These are phyloP conservation scores for Phytophthora cryptogea DNA, from an alignment of 352 stramenopile species.

Conservation along the genomic window DNA sequence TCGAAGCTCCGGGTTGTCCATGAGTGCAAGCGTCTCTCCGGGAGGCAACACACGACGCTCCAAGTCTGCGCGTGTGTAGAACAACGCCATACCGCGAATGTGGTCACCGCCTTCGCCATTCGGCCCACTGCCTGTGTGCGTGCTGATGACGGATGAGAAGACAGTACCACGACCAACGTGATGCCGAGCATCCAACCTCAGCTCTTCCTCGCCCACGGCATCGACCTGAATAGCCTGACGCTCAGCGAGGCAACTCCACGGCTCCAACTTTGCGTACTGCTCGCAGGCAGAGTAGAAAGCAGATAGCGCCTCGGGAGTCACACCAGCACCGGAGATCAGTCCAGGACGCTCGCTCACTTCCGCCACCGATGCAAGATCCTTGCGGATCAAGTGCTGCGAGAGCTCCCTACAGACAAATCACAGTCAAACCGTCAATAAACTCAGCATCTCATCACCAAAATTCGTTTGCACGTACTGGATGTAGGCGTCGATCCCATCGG, in stretches of 20 bases:
- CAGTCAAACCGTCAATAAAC: slow-evolving; percentile 1
- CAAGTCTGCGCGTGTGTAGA: slow-evolving; percentile 77
- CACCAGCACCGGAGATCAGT: slow-evolving; percentile 52
- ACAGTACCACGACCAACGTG: slow-evolving; percentile 59
- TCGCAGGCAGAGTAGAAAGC: slow-evolving; percentile 71
- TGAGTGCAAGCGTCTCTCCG: slow-evolving; percentile 68
- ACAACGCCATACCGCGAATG: slow-evolving; percentile 78
- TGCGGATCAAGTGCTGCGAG: slow-evolving; percentile 79
- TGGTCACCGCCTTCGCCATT: slow-evolving; percentile 46
- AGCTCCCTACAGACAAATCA: slow-evolving; percentile 50
- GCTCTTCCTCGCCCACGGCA: slow-evolving; percentile 56
- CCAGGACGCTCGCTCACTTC: slow-evolving; percentile 78
- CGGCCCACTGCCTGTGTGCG: slow-evolving; percentile 35
- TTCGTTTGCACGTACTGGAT: slow-evolving; percentile 57
- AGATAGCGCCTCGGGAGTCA: slow-evolving; percentile 61
- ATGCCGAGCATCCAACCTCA: slow-evolving; percentile 67
- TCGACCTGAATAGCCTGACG: slow-evolving; percentile 85
- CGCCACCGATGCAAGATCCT: slow-evolving; percentile 79
- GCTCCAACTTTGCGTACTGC: slow-evolving; percentile 65
- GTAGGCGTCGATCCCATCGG: slow-evolving; percentile 83
- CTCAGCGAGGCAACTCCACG: slow-evolving; percentile 70
- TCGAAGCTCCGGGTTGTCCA: slow-evolving; percentile 74
- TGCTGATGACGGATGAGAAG: slow-evolving; percentile 78
- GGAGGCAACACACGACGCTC: slow-evolving; percentile 73
- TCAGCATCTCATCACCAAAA: background rate